Evolutionary conservation across 192 early-diverging fungal species (phyloP).

Genomic region (Umbelopsis sp.): DNA sequence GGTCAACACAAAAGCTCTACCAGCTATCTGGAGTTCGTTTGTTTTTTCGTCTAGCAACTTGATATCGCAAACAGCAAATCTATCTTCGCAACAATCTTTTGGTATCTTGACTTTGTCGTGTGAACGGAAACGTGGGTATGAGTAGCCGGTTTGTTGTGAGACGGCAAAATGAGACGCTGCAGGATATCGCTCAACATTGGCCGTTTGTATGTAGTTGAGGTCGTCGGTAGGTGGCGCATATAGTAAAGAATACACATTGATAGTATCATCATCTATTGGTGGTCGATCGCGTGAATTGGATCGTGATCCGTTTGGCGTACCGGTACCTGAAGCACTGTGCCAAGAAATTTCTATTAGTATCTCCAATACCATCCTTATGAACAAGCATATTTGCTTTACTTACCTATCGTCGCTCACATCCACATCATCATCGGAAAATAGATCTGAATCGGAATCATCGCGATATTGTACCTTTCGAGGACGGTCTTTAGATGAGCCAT

Average conservation of each 20-base stretch:
- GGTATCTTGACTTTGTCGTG: constrained; percentile 48
- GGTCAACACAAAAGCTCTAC: constrained; percentile 55
- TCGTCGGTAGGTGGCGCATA: constrained; percentile 31
- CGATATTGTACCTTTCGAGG: constrained; percentile 18
- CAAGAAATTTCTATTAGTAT: background rate
- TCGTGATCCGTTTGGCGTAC: constrained; percentile 12
- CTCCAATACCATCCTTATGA: background rate
- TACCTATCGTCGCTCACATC: constrained; percentile 14
- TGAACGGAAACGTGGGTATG: constrained; percentile 58
- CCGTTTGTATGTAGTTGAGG: constrained; percentile 32
- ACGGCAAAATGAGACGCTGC: constrained; percentile 54
- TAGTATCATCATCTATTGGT: constrained; percentile 39
- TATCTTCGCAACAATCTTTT: constrained; percentile 58
- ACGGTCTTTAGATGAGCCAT: constrained; percentile 9
- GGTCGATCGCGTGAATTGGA: constrained; percentile 15
- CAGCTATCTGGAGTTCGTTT: constrained; percentile 28
- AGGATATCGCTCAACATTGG: constrained; percentile 43
- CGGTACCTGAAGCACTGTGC: constrained; percentile 13
- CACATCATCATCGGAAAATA: constrained; percentile 33
- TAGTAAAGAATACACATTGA: constrained; percentile 34
- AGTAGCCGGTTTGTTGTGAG: constrained; percentile 60
- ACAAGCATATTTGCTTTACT: background rate
- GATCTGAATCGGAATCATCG: constrained; percentile 30
- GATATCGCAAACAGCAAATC: constrained; percentile 50
- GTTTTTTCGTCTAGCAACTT: constrained; percentile 18